Percentiles rank a stretch among this genome's conserved stretches.
Conservation (phyloP, 306 rosid species). For the Trifolium dubium region DNA sequence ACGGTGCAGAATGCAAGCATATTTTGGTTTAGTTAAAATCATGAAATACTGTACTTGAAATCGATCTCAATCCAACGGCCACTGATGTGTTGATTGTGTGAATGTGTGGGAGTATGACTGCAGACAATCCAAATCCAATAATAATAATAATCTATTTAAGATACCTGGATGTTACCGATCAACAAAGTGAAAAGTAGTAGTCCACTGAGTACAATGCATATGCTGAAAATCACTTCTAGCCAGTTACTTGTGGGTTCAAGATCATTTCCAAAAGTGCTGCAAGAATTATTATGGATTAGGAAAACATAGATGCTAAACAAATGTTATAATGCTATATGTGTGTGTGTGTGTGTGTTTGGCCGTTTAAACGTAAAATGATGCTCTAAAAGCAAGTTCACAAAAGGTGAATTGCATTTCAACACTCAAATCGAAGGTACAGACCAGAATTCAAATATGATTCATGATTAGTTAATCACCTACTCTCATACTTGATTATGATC, state of each 20-base stretch:
- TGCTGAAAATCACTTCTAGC: conserved; percentile 96
- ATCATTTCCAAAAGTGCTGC: conserved; percentile 96
- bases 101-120: not conserved
- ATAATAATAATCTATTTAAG: not conserved
- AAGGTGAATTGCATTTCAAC: not conserved
- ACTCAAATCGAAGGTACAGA: no score
- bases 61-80: not conserved
- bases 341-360: no score
- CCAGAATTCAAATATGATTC: no score
- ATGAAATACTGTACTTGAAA: not conserved
- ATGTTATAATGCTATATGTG: no score
- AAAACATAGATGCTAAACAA: not conserved
- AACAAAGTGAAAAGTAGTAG: conserved; percentile 89
- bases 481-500: not conserved
- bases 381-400: no score
- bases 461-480: no score
- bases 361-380: no score
- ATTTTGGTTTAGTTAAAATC: no score
- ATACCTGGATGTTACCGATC: conserved; percentile 97
- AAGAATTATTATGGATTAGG: conserved; percentile 33
- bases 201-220: conserved; percentile 81
- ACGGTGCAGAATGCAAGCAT: no score
- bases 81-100: not conserved
- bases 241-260: conserved; percentile 97
- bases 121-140: not conserved